Evolutionary conservation across 257 asterid genomes (phyloP), one percentile per base, ranked within the genome.

Genomic region (Gentiana dahurica): DNA sequence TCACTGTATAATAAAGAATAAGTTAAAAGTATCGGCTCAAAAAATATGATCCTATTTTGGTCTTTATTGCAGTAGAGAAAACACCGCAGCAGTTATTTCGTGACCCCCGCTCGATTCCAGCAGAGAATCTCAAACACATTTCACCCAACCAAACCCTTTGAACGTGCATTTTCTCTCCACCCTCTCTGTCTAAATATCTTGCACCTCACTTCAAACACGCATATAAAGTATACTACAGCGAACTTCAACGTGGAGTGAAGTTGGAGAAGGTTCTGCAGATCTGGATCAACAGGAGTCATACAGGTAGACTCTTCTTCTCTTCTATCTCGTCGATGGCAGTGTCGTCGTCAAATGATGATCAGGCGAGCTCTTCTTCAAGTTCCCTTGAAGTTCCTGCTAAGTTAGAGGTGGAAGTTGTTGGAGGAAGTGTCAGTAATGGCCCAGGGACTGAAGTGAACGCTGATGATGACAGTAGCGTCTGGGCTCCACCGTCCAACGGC

Each of bases 371-470:
- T 54, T 67, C 78, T 10, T 65, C 76, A 53, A 77, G 77, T 67
- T 75, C 94, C 38, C 54, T 55, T 47, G 91, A 83, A 65, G 79
- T 67, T 57, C 70, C 61, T 9, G 46, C 73, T 55, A 71, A 68
- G 62, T 49, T 64, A 55, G 77, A 76, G 73, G 74, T 70, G 60
- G 78, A 65, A 71, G 68, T 47, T 58, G 71, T 59, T 41, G 59
- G 55, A 53, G 53, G 58, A 39, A 59, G 74, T 68, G 53, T 51
- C 6, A 62, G 44, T 15, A 65, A 49, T 34, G 58, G 36, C 12
- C 36, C 38, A 8, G 68, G 43, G n/a, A 50, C 46, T 34, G 55
- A 49, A 57, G 51, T 35, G 33, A 52, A 45, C 6, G 2, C 37
- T 5, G 44, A 60, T 55, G 56, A 63, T 37, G 69, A 41, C 3